Evolutionary conservation across 345 rosid genomes (phyloP).

Genomic region (Rubroshorea leprosula): DNA sequence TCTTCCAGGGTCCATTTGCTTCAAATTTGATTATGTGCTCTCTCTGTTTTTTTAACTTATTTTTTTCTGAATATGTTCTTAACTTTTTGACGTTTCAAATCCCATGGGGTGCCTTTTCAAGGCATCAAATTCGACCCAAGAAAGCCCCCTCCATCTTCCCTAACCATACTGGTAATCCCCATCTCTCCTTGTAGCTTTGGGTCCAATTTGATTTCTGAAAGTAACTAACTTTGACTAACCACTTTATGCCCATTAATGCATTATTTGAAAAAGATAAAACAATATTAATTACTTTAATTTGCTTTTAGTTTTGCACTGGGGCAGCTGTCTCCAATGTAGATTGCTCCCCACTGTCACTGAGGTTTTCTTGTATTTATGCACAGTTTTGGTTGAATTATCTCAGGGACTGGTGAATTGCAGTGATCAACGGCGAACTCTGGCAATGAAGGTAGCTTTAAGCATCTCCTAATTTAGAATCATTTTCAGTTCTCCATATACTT

Average conservation of each 20-base stretch:
- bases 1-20: conserved; percentile 45
- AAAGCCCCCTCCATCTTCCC: not conserved
- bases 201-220: too few relatives aligned
- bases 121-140: not conserved
- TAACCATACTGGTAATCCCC: not conserved
- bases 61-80: too few relatives aligned
- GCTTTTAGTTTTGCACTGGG: not conserved
- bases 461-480: too few relatives aligned
- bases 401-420: not conserved
- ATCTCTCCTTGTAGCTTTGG: not conserved
- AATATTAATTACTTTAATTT: too few relatives aligned
- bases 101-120: not conserved
- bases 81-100: too few relatives aligned
- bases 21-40: not conserved
- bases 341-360: not conserved
- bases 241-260: not conserved
- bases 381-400: too few relatives aligned
- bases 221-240: not conserved
- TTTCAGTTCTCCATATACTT: too few relatives aligned
- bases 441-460: not conserved
- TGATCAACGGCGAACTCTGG: not conserved
- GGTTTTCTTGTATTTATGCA: not conserved
- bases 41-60: not conserved
- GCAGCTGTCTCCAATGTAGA: too few relatives aligned
- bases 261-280: not conserved